Evolutionary conservation across 208 protist genomes (phyloP).

Genomic region (Crithidia thermophila): DNA sequence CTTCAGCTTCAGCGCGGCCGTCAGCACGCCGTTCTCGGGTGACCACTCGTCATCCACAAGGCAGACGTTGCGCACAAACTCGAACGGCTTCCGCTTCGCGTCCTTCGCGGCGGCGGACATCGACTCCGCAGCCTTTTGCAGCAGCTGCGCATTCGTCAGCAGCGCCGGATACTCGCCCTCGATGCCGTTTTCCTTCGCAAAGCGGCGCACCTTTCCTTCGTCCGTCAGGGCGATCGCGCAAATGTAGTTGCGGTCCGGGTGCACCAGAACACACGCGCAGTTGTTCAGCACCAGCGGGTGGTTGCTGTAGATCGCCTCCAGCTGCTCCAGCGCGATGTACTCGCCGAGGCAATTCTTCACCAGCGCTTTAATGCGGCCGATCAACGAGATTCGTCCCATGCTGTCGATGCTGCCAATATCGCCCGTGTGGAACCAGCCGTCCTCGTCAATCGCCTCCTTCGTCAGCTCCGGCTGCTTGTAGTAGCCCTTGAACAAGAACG

Average conservation of each 20-base stretch:
- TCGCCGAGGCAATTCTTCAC: slow-evolving; percentile 93
- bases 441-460: slow-evolving; percentile 70
- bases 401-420: slow-evolving; percentile 71
- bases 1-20: slow-evolving; percentile 78
- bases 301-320: slow-evolving; percentile 86
- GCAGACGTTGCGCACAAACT: slow-evolving; percentile 51
- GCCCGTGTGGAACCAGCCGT: slow-evolving; percentile 91
- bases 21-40: slow-evolving; percentile 76
- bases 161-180: slow-evolving; percentile 32
- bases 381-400: slow-evolving; percentile 61
- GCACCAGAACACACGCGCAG: slow-evolving; percentile 25
- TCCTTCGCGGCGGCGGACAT: slow-evolving; percentile 14
- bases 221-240: too few relatives aligned
- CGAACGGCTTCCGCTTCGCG: slow-evolving; percentile 39
- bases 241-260: too few relatives aligned
- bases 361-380: slow-evolving; percentile 92
- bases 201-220: slow-evolving; percentile 12
- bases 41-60: slow-evolving; percentile 78
- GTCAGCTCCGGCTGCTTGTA: slow-evolving; percentile 90
- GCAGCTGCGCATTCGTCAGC: slow-evolving; percentile 28
- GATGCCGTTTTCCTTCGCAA: slow-evolving; percentile 46
- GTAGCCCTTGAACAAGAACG: slow-evolving; percentile 90
- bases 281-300: slow-evolving; percentile 69
- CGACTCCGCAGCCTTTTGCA: slow-evolving; percentile 36
- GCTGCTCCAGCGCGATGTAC: slow-evolving; percentile 88